Conservation (phyloP, 257 asterid species). For the Solanum corneliomulleri region DNA sequence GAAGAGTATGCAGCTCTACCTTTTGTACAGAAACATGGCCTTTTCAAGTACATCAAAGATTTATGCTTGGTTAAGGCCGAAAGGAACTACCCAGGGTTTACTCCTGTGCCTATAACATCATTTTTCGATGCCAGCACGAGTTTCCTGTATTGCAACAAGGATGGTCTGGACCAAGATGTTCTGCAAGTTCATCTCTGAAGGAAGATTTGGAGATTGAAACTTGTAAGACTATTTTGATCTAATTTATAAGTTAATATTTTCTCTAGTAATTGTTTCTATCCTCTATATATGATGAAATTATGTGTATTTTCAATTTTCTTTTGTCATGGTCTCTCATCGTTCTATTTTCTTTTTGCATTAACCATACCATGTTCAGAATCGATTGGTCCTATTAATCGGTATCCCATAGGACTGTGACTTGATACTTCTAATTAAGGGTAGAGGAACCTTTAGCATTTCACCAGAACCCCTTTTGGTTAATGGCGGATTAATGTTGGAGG, state of each 20-base stretch:
- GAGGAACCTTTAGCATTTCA: neutral
- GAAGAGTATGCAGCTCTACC: constrained; percentile 49
- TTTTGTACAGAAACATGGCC: constrained; percentile 18
- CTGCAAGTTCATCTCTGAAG: neutral
- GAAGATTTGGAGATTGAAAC: neutral
- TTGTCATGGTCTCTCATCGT: neutral
- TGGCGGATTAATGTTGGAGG: neutral
- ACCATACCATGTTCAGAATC: neutral
- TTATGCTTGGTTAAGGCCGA: constrained; percentile 42
- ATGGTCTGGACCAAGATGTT: constrained; percentile 17
- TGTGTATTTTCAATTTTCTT: neutral
- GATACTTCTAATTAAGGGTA: neutral
- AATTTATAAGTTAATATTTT: neutral
- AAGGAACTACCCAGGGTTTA: constrained; percentile 34
- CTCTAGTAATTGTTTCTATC: neutral
- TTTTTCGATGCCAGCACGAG: constrained; percentile 22
- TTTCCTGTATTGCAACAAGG: constrained; percentile 39
- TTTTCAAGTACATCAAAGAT: constrained; percentile 40
- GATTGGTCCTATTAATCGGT: neutral
- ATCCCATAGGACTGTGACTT: neutral
- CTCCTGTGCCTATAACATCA: constrained; percentile 34
- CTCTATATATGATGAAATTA: neutral
- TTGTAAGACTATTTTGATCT: neutral
- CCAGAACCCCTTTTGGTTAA: neutral
- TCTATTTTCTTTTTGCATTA: neutral